Base-by-base conservation (phyloP, 805 yeast genomes). In the Metschnikowia arizonensis region DNA sequence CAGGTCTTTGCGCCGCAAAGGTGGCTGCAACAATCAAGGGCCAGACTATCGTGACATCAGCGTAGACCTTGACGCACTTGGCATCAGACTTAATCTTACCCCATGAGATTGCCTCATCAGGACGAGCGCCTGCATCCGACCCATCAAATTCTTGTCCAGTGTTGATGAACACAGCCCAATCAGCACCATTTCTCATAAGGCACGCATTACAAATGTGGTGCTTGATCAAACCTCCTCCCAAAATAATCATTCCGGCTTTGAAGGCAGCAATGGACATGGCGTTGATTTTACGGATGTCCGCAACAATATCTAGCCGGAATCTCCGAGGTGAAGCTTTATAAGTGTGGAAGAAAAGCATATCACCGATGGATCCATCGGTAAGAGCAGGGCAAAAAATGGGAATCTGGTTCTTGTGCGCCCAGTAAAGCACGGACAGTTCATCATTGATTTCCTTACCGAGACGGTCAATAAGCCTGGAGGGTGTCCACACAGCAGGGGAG, bases 131-230 rank as follows among this genome's bases (percentile, higher is more conserved):
- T 9, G 99, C 98, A 66, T 93, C 99, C 19, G 97, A 88, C 38
- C 99, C 99, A 62, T 93, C 99, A 58, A 89, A 93, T 64, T 93
- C 99, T 69, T 93, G 98, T 38, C 97, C 99, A 12, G 99, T 93
- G 68, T 93, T 93, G 64, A 93, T 91, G 68, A 80, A 93, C 15
- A 93, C 97, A 5, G 99, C 98, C 62, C 83, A 88, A 64, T 93
- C 99, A 18, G 99, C 99, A 59, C 99, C 99, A 59, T 93, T 95
- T 74, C 99, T 85, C 99, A 93, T 93, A 57, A 93, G 74, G 63
- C 98, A 91, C 11, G 99, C 99, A 61, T 93, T 93, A 59, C 96
- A 90, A 57, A 93, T 93, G 63, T 93, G 99, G 64, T 93, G 99
- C 70, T 93, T 93, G 60, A 93, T 79, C 47, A 93, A 70, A 33